Evolutionary conservation across 305 asterid genomes (phyloP).

Genomic region (Fraxinus nigra): DNA sequence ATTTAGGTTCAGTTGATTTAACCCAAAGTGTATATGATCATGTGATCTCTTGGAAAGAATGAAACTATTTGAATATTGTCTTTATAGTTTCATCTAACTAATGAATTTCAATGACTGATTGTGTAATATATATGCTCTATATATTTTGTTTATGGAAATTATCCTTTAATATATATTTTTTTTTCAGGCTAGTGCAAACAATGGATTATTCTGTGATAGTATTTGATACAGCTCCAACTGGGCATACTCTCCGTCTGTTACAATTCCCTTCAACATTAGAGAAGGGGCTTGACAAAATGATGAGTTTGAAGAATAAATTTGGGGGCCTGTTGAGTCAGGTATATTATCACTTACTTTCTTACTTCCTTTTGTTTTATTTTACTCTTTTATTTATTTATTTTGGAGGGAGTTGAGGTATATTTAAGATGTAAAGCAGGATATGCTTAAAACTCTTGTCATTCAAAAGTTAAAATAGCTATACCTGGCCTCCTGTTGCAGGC

Average conservation of each 20-base stretch:
- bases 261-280: constrained; percentile 95
- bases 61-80: not conserved
- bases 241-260: constrained; percentile 88
- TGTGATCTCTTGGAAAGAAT: not conserved
- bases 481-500: not conserved
- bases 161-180: not conserved
- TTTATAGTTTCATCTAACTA: not conserved
- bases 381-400: not conserved
- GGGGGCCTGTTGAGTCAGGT: constrained; percentile 95
- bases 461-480: not conserved
- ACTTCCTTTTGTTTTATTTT: not conserved
- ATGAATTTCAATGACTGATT: not conserved
- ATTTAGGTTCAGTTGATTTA: not conserved
- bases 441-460: not conserved
- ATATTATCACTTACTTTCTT: not conserved
- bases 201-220: constrained; percentile 94
- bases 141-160: not conserved
- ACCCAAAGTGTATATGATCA: not conserved
- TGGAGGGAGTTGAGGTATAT: not conserved
- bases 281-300: constrained; percentile 81
- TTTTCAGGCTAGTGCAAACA: constrained; percentile 79
- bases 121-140: not conserved
- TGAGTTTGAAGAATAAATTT: constrained; percentile 84
- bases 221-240: constrained; percentile 98
- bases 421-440: constrained; percentile 8